phyloP scores from a whole-genome alignment of 2,329 filamentous ascomycete species.

The Allantophomopsis lycopodina region DNA sequence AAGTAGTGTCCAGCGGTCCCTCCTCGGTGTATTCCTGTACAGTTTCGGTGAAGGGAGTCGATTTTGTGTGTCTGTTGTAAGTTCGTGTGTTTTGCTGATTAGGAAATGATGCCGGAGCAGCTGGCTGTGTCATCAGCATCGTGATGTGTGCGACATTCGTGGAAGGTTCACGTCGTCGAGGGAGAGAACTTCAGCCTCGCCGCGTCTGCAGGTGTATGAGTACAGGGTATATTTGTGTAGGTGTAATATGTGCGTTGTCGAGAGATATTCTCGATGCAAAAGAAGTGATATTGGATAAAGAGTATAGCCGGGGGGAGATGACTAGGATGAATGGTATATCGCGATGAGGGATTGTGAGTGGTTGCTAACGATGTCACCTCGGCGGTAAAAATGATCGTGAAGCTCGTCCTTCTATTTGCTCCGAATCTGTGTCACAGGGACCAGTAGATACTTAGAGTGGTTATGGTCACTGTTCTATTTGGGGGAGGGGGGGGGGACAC shows the following conservation, averaged over 20 bases:
- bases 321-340: no score
- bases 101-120: constrained; percentile 15
- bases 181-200: neutral
- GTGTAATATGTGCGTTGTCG: no score
- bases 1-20: neutral
- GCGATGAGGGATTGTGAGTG: no score
- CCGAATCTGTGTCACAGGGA: no score
- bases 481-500: no score
- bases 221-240: no score
- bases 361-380: no score
- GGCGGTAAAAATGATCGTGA: no score
- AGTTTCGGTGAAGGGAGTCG: constrained; percentile 5
- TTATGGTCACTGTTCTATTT: no score
- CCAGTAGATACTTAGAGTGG: no score
- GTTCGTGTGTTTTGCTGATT: constrained; percentile 13
- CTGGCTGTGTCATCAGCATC: constrained; percentile 35
- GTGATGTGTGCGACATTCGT: constrained; percentile 19
- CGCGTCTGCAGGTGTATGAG: no score
- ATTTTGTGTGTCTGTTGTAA: constrained; percentile 7
- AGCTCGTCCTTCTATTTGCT: no score
- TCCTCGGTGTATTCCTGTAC: constrained; percentile 8
- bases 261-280: constrained; percentile 8
- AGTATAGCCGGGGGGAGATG: constrained; percentile 7
- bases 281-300: constrained; percentile 7
- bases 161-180: constrained; percentile 1